Evolutionary conservation across 1,284 basidiomycete species (phyloP), one percentile per base, ranked within the genome.

Genomic region (Apiotrichum siamense): DNA sequence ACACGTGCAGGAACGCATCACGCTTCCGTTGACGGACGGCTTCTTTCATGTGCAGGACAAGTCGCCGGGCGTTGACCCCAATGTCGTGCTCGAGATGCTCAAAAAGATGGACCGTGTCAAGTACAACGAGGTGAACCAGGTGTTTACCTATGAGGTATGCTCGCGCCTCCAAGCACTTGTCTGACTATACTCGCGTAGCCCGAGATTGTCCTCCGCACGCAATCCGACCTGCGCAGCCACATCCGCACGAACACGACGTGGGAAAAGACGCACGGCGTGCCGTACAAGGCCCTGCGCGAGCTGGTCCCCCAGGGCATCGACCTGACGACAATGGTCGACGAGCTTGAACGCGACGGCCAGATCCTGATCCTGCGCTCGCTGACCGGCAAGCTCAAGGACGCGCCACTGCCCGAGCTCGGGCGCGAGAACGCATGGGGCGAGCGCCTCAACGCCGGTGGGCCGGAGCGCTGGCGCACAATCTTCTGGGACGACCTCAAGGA

Each of bases 401-500:
- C 65, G 12, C 62, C 71, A 0, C 48, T 74, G 5, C 71, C 72
- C 5, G 53, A 54, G 31, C 55, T 73, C 9, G 72, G 72, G 6
- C 54, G 62, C n/a, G 59, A 65, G 57, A 71, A 72, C 37, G 54
- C 61, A 25, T 57, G 57, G 45, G 70, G 68, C 2, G 60, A 64
- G 47, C 53, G 57, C 24, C 48, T 69, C 23, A 64, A 60, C 44
- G 65, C 60, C 15, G 67, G 67, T 1, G 62, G 65, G 4, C 57
- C 49, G 11, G 62, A 60, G 45, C 61, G 69, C 41, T 70, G 66
- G 61, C 60, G 61, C 50, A 65, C 55, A 2, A 60, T 74, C 11
- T 72, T 67, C 49, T 75, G 68, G 70, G 73, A 75, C 59, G 62
- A 66, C 40, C 49, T 66, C 25, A 57, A 61, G 33, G 72, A 71